Conservation (phyloP, 1,284 basidiomycete species). For the Boletus sp. region DNA sequence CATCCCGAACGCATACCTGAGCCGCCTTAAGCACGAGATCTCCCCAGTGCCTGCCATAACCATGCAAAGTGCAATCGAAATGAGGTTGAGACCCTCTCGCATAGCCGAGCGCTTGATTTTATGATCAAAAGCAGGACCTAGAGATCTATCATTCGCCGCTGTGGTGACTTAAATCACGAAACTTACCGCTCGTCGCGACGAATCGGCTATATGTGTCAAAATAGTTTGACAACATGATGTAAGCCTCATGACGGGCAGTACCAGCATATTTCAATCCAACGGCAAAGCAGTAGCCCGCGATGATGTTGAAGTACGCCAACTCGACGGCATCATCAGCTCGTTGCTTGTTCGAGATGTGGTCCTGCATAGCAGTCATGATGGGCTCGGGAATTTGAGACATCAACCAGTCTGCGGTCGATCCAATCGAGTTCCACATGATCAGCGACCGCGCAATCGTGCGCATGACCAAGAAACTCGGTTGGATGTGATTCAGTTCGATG, state of each 20-base stretch:
- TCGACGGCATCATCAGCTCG: conserved; percentile 73
- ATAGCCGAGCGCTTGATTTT: conserved; percentile 82
- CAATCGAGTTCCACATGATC: conserved; percentile 85
- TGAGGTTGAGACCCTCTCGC: conserved; percentile 84
- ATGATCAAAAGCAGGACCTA: conserved; percentile 77
- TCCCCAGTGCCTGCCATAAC: conserved; percentile 98
- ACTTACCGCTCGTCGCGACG: conserved; percentile 59
- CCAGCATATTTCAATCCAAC: conserved; percentile 93
- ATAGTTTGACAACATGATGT: conserved; percentile 75
- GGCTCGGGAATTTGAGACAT: conserved; percentile 68
- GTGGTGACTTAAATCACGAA: conserved; percentile 3
- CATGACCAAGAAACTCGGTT: conserved; percentile 83
- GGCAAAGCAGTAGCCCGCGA: conserved; percentile 88
- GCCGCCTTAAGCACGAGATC: conserved; percentile 82
- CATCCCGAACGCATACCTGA: conserved; percentile 90
- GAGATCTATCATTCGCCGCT: background rate
- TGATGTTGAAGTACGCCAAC: conserved; percentile 83
- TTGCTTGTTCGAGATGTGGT: conserved; percentile 44
- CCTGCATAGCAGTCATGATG: conserved; percentile 58
- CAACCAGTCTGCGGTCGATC: conserved; percentile 77
- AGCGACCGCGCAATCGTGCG: conserved; percentile 76
- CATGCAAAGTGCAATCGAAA: conserved; percentile 82
- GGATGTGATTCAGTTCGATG: conserved; percentile 76
- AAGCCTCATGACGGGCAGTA: conserved; percentile 83
- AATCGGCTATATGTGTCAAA: conserved; percentile 74